Base-by-base conservation (phyloP, 106 monocot genomes). In the Posidonia australis region DNA sequence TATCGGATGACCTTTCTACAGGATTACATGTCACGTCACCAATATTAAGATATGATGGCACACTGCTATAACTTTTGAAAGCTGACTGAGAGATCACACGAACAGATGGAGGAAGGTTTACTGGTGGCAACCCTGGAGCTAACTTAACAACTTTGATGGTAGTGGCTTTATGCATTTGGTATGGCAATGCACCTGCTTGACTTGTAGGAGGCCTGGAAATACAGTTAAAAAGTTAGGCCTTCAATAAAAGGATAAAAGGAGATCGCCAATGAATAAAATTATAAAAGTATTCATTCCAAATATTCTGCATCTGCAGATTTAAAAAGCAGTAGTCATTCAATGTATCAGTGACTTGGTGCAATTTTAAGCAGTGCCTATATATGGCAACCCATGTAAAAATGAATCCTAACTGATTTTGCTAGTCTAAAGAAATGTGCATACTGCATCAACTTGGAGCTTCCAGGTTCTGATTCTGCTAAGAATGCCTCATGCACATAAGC, bases 401-500 rank as follows among this genome's bases (percentile, higher is more conserved):
- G 3, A 58, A 58, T 36, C 7, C 36, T n/a, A 58, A 26, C 27
- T 26, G 27, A 13, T 14, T 67, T 60, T 71, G 32, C 19, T 51
- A 69, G 67, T 66, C 24, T 54, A 64, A 54, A 69, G 56, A 51
- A 58, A 13, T 67, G 43, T 52, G 74, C 71, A 62, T 31, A 63
- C 24, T 51, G 16, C 18, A 56, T 60, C 10, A 42, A 41, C 28
- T 82, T 80, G 16, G 66, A 66, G 58, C 67, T 65, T 46, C 72
- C 69, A 58, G 63, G 55, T 42, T 81, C 85, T 21, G 58, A 28
- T 29, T 96, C 96, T 70, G 74, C 80, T 54, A 98, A 67, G 68
- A 98, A 90, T 64, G 90, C 90, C 74, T 98, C 90, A 65, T 98
- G 90, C 62, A 96, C 86, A 67, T 86, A 90, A 65, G 90, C 80